Percentiles rank a stretch among this genome's conserved stretches.
These are phyloP conservation scores for Nicotiana otophora DNA, from an alignment of 257 asterid genomes.

Conservation along the genomic window DNA sequence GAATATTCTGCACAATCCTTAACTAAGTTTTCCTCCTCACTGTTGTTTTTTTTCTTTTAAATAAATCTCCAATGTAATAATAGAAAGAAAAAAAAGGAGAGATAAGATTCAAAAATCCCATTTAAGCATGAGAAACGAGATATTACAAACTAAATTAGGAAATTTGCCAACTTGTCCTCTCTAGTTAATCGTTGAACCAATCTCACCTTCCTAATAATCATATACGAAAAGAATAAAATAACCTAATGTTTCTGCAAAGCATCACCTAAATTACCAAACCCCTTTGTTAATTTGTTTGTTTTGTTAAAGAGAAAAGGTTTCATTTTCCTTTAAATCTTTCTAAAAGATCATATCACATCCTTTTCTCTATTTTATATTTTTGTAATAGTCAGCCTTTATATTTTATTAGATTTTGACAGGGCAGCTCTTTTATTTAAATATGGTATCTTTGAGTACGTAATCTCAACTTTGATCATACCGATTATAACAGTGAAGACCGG, in stretches of 20 bases:
- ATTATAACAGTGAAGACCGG: background rate
- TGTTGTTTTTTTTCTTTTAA: too few species aligned
- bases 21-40: too few species aligned
- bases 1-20: too few species aligned
- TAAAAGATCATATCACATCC: background rate
- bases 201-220: background rate
- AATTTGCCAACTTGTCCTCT: background rate
- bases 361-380: background rate
- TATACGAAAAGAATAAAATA: background rate
- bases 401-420: background rate
- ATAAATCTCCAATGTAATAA: too few species aligned
- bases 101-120: background rate
- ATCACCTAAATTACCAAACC: background rate
- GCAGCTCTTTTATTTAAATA: background rate
- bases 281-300: background rate
- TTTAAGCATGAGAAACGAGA: background rate
- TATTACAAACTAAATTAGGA: background rate
- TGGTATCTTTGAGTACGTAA: background rate
- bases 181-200: background rate
- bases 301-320: background rate
- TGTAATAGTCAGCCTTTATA: background rate
- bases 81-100: too few species aligned
- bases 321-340: background rate
- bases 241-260: background rate
- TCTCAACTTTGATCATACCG: background rate